Evolutionary conservation across 225 moss, liverwort and hornwort genomes (phyloP).

Genomic region (Pseudoscleropodium purum): DNA sequence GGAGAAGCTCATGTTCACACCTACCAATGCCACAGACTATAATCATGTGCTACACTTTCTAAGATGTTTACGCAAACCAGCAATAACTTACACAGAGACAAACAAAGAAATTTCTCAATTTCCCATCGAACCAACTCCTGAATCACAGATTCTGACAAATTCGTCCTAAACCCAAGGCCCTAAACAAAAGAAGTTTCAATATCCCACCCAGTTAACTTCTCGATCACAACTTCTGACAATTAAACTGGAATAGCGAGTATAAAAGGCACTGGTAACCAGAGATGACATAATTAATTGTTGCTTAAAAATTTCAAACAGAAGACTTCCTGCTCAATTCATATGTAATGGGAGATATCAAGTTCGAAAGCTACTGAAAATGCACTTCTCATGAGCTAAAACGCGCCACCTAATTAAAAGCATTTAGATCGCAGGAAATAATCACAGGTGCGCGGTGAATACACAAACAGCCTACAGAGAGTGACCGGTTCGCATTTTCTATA

Average conservation of each 20-base stretch:
- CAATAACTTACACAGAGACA: not conserved
- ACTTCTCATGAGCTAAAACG: not conserved
- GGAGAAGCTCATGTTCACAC: constrained; percentile 77
- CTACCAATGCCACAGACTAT: constrained; percentile 21
- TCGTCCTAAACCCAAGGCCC: not conserved
- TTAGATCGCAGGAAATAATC: not conserved
- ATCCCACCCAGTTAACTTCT: not conserved
- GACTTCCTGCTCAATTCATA: not conserved
- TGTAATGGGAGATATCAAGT: not conserved
- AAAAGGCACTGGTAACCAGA: not conserved
- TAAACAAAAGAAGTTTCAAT: not conserved
- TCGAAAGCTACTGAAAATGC: not conserved
- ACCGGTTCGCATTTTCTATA: not conserved
- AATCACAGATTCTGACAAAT: not conserved
- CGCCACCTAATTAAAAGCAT: not conserved
- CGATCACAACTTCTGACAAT: not conserved
- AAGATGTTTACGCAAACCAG: not conserved
- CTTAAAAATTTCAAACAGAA: not conserved
- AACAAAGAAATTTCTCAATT: not conserved
- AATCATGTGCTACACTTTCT: not conserved
- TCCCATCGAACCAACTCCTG: not conserved
- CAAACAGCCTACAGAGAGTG: too few species aligned
- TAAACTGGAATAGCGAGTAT: not conserved
- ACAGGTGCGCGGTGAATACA: not conserved
- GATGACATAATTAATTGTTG: not conserved